Percentiles rank a stretch among this genome's conserved stretches.
Evolutionary conservation across 441 rosid species (phyloP).

Genomic region (Heliophila coronopifolia): DNA sequence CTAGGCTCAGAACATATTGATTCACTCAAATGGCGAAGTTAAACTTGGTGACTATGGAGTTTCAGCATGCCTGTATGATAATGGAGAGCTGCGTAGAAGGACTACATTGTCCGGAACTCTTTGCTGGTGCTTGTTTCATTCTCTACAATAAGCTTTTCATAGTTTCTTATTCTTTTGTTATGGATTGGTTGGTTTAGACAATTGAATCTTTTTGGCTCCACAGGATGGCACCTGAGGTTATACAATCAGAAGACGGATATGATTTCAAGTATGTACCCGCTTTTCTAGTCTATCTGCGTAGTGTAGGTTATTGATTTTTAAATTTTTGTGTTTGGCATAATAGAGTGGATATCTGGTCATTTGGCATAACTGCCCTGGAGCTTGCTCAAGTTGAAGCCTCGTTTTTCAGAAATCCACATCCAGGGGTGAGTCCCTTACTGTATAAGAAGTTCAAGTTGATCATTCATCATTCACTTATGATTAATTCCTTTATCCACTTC

Average conservation of each 20-base stretch:
- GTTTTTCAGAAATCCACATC: constrained; percentile 76
- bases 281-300: background rate
- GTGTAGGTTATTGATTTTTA: background rate
- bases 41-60: constrained; percentile 87
- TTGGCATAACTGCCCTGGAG: constrained; percentile 83
- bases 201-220: background rate
- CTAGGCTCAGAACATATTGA: constrained; percentile 80
- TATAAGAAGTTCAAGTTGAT: background rate
- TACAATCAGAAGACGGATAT: constrained; percentile 82
- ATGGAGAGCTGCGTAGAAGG: constrained; percentile 73
- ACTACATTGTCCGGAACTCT: constrained; percentile 91
- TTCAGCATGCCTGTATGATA: constrained; percentile 85
- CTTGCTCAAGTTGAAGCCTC: constrained; percentile 92
- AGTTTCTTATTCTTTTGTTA: background rate
- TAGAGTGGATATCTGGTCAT: constrained; percentile 86
- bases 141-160: background rate
- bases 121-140: constrained; percentile 49
- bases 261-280: constrained; percentile 66
- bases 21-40: constrained; percentile 56
- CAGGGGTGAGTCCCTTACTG: constrained; percentile 48
- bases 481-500: too few species aligned
- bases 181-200: background rate
- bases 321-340: constrained; percentile 12
- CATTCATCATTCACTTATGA: too few species aligned
- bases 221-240: constrained; percentile 97